A percentile compares a stretch with the other conserved stretches of the same genome.
phyloP scores from a whole-genome alignment of 805 yeast genomes.

The Candida glaebosa region DNA sequence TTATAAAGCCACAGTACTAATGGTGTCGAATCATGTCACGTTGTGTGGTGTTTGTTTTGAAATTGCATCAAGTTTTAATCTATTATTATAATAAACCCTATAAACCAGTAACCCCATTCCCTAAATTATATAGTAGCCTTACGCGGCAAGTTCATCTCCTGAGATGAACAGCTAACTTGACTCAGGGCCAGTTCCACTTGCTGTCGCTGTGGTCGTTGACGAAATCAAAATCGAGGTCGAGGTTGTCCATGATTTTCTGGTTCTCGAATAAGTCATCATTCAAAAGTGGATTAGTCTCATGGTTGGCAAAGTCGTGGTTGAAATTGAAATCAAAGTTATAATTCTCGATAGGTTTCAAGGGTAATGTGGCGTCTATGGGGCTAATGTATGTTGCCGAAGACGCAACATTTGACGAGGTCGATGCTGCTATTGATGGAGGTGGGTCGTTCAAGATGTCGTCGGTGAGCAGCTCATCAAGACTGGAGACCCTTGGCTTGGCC shows the following conservation, averaged over 20 bases:
- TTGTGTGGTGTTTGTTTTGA: too few species aligned
- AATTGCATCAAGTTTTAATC: too few species aligned
- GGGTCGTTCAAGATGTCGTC: not conserved
- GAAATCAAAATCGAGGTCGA: not conserved
- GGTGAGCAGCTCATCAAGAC: not conserved
- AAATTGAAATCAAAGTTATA: slow-evolving; percentile 2
- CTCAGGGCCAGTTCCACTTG: not conserved
- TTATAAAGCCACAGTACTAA: too few species aligned
- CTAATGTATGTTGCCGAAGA: not conserved
- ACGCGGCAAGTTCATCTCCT: too few species aligned
- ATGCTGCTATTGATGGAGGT: not conserved
- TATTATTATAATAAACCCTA: too few species aligned
- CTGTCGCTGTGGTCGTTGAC: not conserved
- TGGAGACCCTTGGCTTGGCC: not conserved
- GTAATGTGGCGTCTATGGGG: not conserved
- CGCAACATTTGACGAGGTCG: not conserved
- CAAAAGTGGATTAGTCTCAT: not conserved
- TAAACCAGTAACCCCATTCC: too few species aligned
- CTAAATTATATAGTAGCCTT: too few species aligned
- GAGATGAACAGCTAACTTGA: too few species aligned
- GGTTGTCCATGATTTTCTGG: not conserved
- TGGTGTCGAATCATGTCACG: too few species aligned
- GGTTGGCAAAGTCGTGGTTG: not conserved
- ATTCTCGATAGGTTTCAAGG: not conserved
- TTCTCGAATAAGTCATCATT: not conserved